A percentile compares a stretch with the other conserved stretches of the same genome.
Conservation (phyloP, 2,329 filamentous ascomycete species). For the Calonectria henricotiae region DNA sequence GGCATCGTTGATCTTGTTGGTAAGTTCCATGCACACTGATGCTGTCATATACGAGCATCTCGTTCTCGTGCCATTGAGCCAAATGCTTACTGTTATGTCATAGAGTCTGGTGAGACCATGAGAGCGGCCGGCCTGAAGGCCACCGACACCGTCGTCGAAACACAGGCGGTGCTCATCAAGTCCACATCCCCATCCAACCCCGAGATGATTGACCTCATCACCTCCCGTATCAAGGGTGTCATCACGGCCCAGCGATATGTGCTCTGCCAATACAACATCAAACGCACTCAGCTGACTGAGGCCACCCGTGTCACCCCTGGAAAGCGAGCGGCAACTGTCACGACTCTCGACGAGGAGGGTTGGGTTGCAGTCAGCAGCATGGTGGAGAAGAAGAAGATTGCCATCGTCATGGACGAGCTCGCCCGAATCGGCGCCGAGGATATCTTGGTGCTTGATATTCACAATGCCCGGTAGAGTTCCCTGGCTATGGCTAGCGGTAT, state of each 20-base stretch:
- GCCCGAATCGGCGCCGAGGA: constrained; percentile 84
- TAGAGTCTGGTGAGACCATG: constrained; percentile 99
- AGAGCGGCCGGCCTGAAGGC: constrained; percentile 93
- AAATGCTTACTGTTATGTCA: constrained; percentile 38
- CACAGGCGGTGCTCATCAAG: constrained; percentile 92
- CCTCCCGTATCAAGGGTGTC: constrained; percentile 90
- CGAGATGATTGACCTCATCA: constrained; percentile 86
- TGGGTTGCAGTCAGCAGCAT: constrained; percentile 97
- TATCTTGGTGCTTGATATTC: constrained; percentile 88
- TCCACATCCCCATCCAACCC: constrained; percentile 87
- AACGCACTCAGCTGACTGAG: constrained; percentile 76
- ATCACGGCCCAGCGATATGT: constrained; percentile 96
- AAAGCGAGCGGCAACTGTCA: constrained; percentile 93
- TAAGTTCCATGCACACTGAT: constrained; percentile 65
- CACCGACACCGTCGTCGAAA: constrained; percentile 93
- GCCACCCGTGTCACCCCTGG: constrained; percentile 90
- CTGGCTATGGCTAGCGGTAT: constrained; percentile 37
- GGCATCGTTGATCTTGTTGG: constrained; percentile 98
- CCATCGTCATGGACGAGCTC: constrained; percentile 89
- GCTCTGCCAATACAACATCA: constrained; percentile 96
- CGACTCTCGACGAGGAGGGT: constrained; percentile 86
- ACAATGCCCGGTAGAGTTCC: constrained; percentile 76
- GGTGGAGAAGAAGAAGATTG: constrained; percentile 91
- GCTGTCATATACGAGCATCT: background rate
- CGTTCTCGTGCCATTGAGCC: background rate